A percentile compares a stretch with the other conserved stretches of the same genome.
These are phyloP conservation scores for Naganishia albida DNA, from an alignment of 1,284 basidiomycete genomes.

Conservation along the genomic window DNA sequence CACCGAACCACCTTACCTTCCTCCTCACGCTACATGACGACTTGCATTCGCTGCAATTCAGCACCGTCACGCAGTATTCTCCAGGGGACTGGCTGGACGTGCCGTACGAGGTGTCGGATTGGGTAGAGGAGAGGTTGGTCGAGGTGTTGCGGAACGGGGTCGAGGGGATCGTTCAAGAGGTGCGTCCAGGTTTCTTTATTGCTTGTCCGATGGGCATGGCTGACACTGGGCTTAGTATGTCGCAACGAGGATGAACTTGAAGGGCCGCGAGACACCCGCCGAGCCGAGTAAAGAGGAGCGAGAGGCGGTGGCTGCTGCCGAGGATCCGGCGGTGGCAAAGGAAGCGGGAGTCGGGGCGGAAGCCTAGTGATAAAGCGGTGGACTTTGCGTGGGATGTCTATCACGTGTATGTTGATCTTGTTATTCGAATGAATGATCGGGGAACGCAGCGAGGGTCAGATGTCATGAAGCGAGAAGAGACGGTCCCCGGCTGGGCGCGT, in stretches of 20 bases:
- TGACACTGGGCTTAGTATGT: slow-evolving; percentile 2
- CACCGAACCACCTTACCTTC: slow-evolving; percentile 70
- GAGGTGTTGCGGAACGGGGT: slow-evolving; percentile 77
- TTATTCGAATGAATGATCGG: too few relatives aligned
- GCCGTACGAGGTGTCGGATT: slow-evolving; percentile 82
- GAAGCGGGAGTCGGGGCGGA: slow-evolving; percentile 10
- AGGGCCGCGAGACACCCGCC: background rate
- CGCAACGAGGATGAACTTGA: slow-evolving; percentile 26
- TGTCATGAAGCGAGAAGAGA: too few relatives aligned
- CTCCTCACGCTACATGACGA: slow-evolving; percentile 80
- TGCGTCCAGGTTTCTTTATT: slow-evolving; percentile 36
- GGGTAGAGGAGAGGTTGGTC: slow-evolving; percentile 91
- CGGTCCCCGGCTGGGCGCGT: too few relatives aligned
- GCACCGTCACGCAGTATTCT: slow-evolving; percentile 75
- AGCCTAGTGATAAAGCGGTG: too few relatives aligned
- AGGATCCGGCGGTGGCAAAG: slow-evolving; percentile 7
- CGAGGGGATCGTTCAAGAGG: slow-evolving; percentile 82
- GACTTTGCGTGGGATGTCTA: too few relatives aligned
- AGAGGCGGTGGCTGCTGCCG: background rate
- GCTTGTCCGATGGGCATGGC: background rate
- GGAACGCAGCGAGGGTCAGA: too few relatives aligned
- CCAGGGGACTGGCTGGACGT: slow-evolving; percentile 79
- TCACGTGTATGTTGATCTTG: too few relatives aligned
- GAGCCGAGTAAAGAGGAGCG: background rate
- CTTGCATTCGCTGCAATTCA: slow-evolving; percentile 70